These are phyloP conservation scores for Heracleum sosnowskyi DNA, from an alignment of 129 eudicot genomes.

Conservation along the genomic window DNA sequence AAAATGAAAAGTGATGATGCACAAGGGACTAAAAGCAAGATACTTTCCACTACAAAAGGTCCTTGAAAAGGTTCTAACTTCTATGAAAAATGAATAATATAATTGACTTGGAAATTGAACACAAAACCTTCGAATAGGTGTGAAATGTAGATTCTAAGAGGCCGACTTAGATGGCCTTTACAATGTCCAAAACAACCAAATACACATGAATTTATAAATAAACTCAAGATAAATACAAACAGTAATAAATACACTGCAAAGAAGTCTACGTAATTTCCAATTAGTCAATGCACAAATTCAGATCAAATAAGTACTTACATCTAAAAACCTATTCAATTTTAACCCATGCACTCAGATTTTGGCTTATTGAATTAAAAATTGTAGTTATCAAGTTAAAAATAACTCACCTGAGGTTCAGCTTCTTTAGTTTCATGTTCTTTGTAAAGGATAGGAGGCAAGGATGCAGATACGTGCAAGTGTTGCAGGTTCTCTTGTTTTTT, in stretches of 20 bases:
- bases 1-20: not conserved
- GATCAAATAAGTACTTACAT: not conserved
- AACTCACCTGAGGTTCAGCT: slow-evolving; percentile 28
- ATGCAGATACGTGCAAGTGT: slow-evolving; percentile 32
- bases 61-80: not conserved
- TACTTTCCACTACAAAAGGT: not conserved
- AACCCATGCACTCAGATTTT: not conserved
- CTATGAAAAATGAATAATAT: not conserved
- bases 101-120: not conserved
- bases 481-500: slow-evolving; percentile 42
- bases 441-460: slow-evolving; percentile 54
- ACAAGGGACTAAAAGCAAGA: not conserved
- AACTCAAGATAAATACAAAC: not conserved
- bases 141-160: not conserved
- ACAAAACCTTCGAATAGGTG: not conserved
- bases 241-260: not conserved
- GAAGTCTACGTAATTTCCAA: not conserved
- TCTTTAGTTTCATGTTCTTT: slow-evolving; percentile 48
- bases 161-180: not conserved
- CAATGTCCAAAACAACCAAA: not conserved
- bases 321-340: not conserved
- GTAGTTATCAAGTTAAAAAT: not conserved
- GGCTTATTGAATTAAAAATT: not conserved
- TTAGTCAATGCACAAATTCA: not conserved
- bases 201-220: not conserved